A percentile compares a stretch with the other conserved stretches of the same genome.
Conservation (phyloP, 2,329 filamentous ascomycete species). For the Colletotrichum gigasporum region DNA sequence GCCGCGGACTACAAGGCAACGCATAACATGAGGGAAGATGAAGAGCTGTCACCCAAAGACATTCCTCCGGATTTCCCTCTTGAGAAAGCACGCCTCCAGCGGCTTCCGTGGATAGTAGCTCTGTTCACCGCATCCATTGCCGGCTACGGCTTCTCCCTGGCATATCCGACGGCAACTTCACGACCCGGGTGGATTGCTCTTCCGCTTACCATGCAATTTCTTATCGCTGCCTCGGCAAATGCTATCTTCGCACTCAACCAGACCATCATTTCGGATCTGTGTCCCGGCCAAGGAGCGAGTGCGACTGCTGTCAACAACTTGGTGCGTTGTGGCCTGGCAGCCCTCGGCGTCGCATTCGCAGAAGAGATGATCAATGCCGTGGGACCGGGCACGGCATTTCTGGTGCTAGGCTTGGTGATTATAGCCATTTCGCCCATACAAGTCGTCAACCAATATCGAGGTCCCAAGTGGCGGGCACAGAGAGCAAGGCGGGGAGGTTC, state of each 20-base stretch:
- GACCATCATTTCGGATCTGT: slow-evolving; percentile 45
- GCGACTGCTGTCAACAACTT: slow-evolving; percentile 47
- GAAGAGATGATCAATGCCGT: slow-evolving; percentile 26
- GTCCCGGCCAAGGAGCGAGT: slow-evolving; percentile 41
- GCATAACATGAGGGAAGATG: slow-evolving; percentile 32
- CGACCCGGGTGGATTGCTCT: slow-evolving; percentile 37
- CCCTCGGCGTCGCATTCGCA: slow-evolving; percentile 16
- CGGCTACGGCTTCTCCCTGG: slow-evolving; percentile 46
- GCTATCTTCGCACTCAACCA: slow-evolving; percentile 47
- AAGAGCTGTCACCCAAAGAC: slow-evolving; percentile 40
- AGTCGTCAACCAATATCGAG: slow-evolving; percentile 27
- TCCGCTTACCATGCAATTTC: slow-evolving; percentile 41
- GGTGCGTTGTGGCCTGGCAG: slow-evolving; percentile 25
- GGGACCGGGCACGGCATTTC: slow-evolving; percentile 20
- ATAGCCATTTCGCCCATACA: slow-evolving; percentile 25
- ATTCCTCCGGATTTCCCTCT: slow-evolving; percentile 49
- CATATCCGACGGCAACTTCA: slow-evolving; percentile 26
- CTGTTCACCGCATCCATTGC: slow-evolving; percentile 44
- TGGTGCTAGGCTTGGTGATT: slow-evolving; percentile 11
- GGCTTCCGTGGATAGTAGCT: slow-evolving; percentile 47
- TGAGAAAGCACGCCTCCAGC: slow-evolving; percentile 49
- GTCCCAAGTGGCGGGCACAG: slow-evolving; percentile 25
- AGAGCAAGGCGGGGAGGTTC: slow-evolving; percentile 5
- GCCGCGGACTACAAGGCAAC: slow-evolving; percentile 36
- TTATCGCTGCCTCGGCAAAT: slow-evolving; percentile 47